Percentiles rank a stretch among this genome's conserved stretches.
Conservation (phyloP, 352 stramenopile genomes). For the Saprolegnia parasitica region DNA sequence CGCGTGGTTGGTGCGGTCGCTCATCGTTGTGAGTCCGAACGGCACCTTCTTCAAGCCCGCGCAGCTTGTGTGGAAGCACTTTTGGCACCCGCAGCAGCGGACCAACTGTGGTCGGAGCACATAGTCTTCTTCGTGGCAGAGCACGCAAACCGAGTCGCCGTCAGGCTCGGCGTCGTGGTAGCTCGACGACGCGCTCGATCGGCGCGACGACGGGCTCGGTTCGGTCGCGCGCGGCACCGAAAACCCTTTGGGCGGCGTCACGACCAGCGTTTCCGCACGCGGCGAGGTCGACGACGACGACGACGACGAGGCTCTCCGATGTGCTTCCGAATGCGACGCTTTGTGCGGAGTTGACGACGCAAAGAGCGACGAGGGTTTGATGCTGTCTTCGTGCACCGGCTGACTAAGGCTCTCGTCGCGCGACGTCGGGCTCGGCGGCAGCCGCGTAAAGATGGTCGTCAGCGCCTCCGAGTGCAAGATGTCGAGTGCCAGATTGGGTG, state of each 20-base stretch:
- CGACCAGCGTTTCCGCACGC: too few relatives aligned
- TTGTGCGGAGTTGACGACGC: not conserved
- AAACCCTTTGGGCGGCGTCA: too few relatives aligned
- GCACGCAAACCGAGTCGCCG: conserved; percentile 37
- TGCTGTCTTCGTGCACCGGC: not conserved
- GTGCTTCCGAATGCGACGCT: too few relatives aligned
- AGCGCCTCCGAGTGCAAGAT: conserved; percentile 65
- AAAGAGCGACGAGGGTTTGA: not conserved
- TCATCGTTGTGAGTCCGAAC: conserved; percentile 77
- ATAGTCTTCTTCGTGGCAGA: conserved; percentile 78
- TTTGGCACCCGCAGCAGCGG: conserved; percentile 47
- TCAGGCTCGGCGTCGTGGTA: not conserved
- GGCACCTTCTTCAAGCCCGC: conserved; percentile 72
- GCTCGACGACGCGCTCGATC: not conserved
- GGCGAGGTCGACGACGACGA: too few relatives aligned
- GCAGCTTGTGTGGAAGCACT: conserved; percentile 70
- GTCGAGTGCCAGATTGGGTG: conserved; percentile 67
- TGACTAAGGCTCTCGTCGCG: not conserved
- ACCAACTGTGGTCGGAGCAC: conserved; percentile 77
- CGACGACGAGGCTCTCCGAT: too few relatives aligned
- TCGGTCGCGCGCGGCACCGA: too few relatives aligned
- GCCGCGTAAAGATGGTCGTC: conserved; percentile 27
- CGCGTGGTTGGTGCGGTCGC: conserved; percentile 69
- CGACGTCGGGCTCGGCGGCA: not conserved
- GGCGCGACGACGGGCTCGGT: not conserved